Evolutionary conservation across 495 filamentous ascomycete genomes (phyloP).

Genomic region (Recurvomyces mirabilis): DNA sequence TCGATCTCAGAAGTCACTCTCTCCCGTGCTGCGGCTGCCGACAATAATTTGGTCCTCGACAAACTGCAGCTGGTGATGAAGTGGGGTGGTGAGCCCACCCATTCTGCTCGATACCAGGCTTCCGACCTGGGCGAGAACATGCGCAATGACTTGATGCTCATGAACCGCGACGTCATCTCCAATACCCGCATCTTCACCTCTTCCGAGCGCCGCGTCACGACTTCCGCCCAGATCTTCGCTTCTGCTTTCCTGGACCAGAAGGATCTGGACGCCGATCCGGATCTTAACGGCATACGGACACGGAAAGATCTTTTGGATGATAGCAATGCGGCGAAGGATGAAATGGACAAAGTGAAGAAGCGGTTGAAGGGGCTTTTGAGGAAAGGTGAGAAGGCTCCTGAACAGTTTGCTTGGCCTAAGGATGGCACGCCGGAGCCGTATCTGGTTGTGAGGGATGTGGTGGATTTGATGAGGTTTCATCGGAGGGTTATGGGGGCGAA

Average conservation of each 20-base stretch:
- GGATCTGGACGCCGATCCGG: slow-evolving; percentile 67
- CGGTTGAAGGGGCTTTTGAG: slow-evolving; percentile 85
- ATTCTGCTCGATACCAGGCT: slow-evolving; percentile 89
- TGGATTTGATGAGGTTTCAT: slow-evolving; percentile 96
- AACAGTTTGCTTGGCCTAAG: slow-evolving; percentile 96
- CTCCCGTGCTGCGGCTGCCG: slow-evolving; percentile 77
- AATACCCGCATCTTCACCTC: slow-evolving; percentile 90
- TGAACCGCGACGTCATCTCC: slow-evolving; percentile 83
- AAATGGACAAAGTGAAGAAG: slow-evolving; percentile 99
- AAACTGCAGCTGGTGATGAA: slow-evolving; percentile 97
- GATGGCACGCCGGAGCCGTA: slow-evolving; percentile 83
- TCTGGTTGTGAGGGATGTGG: slow-evolving; percentile 78
- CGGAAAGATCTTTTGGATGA: slow-evolving; percentile 93
- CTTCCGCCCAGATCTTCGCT: slow-evolving; percentile 94
- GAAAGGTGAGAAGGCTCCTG: slow-evolving; percentile 74
- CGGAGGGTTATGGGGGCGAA: slow-evolving; percentile 88
- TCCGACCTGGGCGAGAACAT: slow-evolving; percentile 91
- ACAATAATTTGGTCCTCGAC: slow-evolving; percentile 80
- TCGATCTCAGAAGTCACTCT: slow-evolving; percentile 78
- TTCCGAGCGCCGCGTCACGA: slow-evolving; percentile 85
- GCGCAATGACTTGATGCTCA: slow-evolving; percentile 83
- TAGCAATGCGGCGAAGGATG: slow-evolving; percentile 97
- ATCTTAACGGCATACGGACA: slow-evolving; percentile 74
- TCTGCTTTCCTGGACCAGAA: slow-evolving; percentile 80
- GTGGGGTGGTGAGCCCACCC: slow-evolving; percentile 96